Percentiles rank a stretch among this genome's conserved stretches.
Conservation (phyloP, 2,329 filamentous ascomycete genomes). For the Fusarium sp. region DNA sequence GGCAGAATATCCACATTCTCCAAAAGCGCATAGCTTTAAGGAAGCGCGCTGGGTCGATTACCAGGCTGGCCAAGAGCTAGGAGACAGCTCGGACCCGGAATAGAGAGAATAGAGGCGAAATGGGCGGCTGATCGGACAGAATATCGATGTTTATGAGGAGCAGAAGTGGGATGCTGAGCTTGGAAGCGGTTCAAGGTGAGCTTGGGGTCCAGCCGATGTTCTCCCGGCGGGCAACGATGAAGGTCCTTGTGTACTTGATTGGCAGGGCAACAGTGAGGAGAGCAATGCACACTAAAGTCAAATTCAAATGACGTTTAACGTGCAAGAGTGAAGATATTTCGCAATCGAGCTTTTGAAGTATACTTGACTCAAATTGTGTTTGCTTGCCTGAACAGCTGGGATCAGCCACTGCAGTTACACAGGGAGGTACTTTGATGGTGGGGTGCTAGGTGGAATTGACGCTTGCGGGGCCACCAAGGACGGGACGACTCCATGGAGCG, state of each 20-base stretch:
- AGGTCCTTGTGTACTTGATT: background rate
- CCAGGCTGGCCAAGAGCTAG: constrained; percentile 25
- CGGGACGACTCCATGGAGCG: background rate
- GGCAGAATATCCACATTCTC: constrained; percentile 53
- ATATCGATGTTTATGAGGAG: constrained; percentile 20
- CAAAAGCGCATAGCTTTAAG: constrained; percentile 48
- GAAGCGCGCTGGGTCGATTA: constrained; percentile 18
- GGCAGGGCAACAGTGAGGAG: background rate
- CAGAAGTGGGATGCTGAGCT: constrained; percentile 33
- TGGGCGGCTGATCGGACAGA: background rate
- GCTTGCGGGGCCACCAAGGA: background rate
- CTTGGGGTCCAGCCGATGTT: constrained; percentile 39
- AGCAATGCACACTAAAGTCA: background rate
- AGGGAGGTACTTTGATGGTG: background rate
- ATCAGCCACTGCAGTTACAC: background rate
- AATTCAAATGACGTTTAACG: background rate
- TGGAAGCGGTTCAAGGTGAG: constrained; percentile 41
- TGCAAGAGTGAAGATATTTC: background rate
- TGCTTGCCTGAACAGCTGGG: background rate
- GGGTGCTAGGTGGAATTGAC: background rate
- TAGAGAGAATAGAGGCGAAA: background rate
- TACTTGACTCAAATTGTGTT: background rate
- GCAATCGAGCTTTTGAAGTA: background rate
- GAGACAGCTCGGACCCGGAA: background rate
- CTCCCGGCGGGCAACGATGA: constrained; percentile 20